Base-by-base conservation (phyloP, 2,329 filamentous ascomycete genomes). In the Didymella exigua region DNA sequence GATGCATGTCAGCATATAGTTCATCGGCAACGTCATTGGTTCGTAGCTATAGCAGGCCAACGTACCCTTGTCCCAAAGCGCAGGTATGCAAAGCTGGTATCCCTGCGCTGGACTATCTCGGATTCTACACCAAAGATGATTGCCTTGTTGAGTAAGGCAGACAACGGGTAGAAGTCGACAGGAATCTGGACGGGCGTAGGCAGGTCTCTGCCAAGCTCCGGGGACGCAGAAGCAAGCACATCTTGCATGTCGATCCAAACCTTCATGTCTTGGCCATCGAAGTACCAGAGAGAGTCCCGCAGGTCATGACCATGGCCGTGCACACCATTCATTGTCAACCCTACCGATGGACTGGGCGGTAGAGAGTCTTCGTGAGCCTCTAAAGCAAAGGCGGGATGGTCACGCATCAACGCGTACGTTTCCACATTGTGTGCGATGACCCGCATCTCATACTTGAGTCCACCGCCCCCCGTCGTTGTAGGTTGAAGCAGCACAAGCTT, bases 361-460 rank as follows among this genome's bases (percentile, higher is more conserved):
- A 79, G 65, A 38, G 81, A 79, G 54, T 82, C 80, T n/a, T 74
- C 62, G 18, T 77, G 75, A 24, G 76, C 76, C 11, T 77, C 75
- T 58, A 82, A 79, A 31, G 62, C 68, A 49, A 79, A 73, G 31
- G 78, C 76, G 6, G 86, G 86, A 67, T 96, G 90, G 69, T 99
- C 95, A 60, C 93, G 87, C 86, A 96, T 96, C 66, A 95, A 86
- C 49, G 89, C 88, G 72, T 96, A 97, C 68, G 95, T 98, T 73
- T 99, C 95, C 34, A 98, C 92, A 67, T 96, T 96, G 67, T 97
- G 91, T 11, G 93, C 92, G 70, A 99, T 89, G 55, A 98, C 89
- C 9, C 93, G 89, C 95, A 99, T 99, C 70, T 98, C 93, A 70
- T 99, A 99, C 78, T 97, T 98, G 46, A 97, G 82, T 64, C 92